Evolutionary conservation across 1,284 basidiomycete species (phyloP).

Genomic region (Ustilago bromivora): DNA sequence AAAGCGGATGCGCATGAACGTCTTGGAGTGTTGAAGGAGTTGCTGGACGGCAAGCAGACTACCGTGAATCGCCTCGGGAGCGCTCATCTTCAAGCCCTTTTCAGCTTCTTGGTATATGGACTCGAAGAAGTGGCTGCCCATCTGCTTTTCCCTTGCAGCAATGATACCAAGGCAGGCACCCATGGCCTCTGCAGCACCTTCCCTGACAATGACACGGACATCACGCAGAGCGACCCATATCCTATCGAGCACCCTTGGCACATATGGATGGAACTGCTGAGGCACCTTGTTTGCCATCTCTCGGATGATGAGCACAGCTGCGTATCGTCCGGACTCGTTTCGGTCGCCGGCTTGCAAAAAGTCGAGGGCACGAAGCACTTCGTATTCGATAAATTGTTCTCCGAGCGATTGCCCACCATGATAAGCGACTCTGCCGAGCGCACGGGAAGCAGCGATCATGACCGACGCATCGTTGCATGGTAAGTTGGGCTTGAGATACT

Average conservation of each 20-base stretch:
- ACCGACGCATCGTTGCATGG: slow-evolving; percentile 86
- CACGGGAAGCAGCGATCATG: slow-evolving; percentile 88
- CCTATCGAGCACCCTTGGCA: slow-evolving; percentile 63
- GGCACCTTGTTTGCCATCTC: slow-evolving; percentile 68
- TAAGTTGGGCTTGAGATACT: slow-evolving; percentile 87
- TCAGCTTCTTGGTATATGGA: slow-evolving; percentile 82
- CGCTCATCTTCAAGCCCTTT: slow-evolving; percentile 82
- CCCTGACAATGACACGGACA: slow-evolving; percentile 61
- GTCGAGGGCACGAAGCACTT: slow-evolving; percentile 83
- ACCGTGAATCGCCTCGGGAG: slow-evolving; percentile 89
- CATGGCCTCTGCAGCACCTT: slow-evolving; percentile 68
- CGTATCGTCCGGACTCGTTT: slow-evolving; percentile 71
- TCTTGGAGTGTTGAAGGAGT: slow-evolving; percentile 89
- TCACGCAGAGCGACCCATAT: slow-evolving; percentile 69
- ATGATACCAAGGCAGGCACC: slow-evolving; percentile 69
- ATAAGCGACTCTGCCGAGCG: slow-evolving; percentile 82
- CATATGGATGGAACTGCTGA: slow-evolving; percentile 67
- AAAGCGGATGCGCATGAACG: slow-evolving; percentile 94
- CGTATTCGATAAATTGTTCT: slow-evolving; percentile 86
- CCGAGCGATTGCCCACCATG: slow-evolving; percentile 84
- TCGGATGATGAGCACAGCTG: slow-evolving; percentile 69
- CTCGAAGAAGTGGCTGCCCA: slow-evolving; percentile 67
- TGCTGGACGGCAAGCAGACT: slow-evolving; percentile 92
- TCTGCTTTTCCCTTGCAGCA: slow-evolving; percentile 65
- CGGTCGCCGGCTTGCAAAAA: slow-evolving; percentile 73